Evolutionary conservation across 2,329 filamentous ascomycete species (phyloP).

Genomic region (Fusarium sp.): DNA sequence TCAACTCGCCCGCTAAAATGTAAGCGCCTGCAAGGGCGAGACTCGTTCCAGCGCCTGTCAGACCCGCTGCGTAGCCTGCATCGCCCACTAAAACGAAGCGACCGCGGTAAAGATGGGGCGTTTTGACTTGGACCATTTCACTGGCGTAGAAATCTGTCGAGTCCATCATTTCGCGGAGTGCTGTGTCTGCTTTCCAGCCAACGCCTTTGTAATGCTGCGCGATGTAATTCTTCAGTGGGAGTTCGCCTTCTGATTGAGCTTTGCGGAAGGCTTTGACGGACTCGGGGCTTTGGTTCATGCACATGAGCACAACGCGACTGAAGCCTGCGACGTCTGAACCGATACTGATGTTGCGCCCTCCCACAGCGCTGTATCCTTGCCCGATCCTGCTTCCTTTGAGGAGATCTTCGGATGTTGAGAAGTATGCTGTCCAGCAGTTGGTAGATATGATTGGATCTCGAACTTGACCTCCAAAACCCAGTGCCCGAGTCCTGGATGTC

Average conservation of each 20-base stretch:
- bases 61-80: slow-evolving; percentile 59
- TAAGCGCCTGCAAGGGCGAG: slow-evolving; percentile 61
- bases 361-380: slow-evolving; percentile 51
- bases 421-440: slow-evolving; percentile 58
- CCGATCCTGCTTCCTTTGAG: slow-evolving; percentile 53
- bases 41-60: slow-evolving; percentile 61
- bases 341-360: slow-evolving; percentile 54
- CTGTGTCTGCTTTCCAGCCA: slow-evolving; percentile 58
- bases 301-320: slow-evolving; percentile 52
- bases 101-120: slow-evolving; percentile 52
- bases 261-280: slow-evolving; percentile 53
- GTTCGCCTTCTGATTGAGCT: slow-evolving; percentile 48
- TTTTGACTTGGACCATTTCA: slow-evolving; percentile 57
- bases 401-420: slow-evolving; percentile 54
- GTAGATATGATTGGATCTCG: slow-evolving; percentile 7
- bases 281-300: slow-evolving; percentile 48
- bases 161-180: slow-evolving; percentile 51
- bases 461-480: slow-evolving; percentile 13
- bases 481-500: slow-evolving; percentile 6
- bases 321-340: slow-evolving; percentile 49
- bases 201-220: slow-evolving; percentile 55
- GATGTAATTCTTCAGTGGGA: slow-evolving; percentile 52
- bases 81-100: slow-evolving; percentile 64
- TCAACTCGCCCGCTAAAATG: slow-evolving; percentile 61
- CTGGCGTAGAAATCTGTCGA: slow-evolving; percentile 60